phyloP scores from a whole-genome alignment of 2,329 filamentous ascomycete genomes.

The Apiospora marii region DNA sequence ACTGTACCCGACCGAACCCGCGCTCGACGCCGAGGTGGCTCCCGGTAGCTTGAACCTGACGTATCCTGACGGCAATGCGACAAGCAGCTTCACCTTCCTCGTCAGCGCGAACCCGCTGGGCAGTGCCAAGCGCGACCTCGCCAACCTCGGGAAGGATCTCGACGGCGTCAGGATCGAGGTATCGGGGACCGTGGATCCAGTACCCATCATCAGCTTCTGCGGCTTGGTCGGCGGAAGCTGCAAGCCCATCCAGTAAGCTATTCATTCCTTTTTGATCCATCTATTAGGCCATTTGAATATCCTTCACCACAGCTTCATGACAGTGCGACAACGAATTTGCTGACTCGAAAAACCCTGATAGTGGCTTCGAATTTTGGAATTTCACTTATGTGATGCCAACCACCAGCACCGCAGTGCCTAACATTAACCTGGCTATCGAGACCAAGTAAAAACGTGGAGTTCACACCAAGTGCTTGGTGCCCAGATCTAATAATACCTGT shows the following conservation, averaged over 20 bases:
- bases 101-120: constrained; percentile 46
- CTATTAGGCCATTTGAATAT: not conserved
- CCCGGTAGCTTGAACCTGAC: constrained; percentile 48
- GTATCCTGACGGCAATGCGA: constrained; percentile 52
- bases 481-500: not conserved
- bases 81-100: constrained; percentile 50
- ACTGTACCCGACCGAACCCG: constrained; percentile 45
- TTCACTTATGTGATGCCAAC: constrained; percentile 30
- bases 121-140: constrained; percentile 43
- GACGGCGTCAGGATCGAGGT: constrained; percentile 48
- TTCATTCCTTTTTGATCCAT: not conserved
- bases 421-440: constrained; percentile 25
- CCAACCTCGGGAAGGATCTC: constrained; percentile 45
- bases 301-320: not conserved
- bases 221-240: constrained; percentile 35
- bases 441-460: not conserved
- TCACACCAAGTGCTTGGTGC: not conserved
- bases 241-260: constrained; percentile 28
- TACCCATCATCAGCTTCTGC: constrained; percentile 44
- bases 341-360: not conserved
- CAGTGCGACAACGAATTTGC: not conserved
- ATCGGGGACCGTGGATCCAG: constrained; percentile 42
- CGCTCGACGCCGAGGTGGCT: constrained; percentile 44
- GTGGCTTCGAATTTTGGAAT: constrained; percentile 42
- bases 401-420: constrained; percentile 25